phyloP scores from a whole-genome alignment of 2,329 filamentous ascomycete genomes.

The Aspergillus pseudoviridinutans region DNA sequence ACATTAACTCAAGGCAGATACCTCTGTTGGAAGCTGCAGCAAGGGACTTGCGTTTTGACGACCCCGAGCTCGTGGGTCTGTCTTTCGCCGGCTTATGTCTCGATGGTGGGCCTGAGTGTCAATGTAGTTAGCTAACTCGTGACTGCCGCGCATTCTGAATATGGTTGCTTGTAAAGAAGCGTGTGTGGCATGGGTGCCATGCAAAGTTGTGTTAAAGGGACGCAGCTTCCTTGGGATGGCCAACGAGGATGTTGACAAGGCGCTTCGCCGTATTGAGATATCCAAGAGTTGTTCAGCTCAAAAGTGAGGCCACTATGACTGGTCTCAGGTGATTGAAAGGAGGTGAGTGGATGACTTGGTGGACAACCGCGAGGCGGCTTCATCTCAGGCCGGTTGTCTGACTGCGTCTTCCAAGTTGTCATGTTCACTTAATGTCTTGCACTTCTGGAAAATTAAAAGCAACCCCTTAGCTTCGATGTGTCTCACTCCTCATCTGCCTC shows the following conservation, averaged over 20 bases:
- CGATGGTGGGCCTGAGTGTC: neutral
- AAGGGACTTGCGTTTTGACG: neutral
- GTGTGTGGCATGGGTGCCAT: neutral
- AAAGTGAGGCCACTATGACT: neutral
- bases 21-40: slow-evolving; percentile 11
- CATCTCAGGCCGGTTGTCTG: neutral
- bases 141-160: neutral
- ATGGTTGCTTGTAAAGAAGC: neutral
- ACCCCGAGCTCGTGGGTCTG: neutral
- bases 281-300: neutral
- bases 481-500: no score
- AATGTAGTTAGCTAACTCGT: neutral
- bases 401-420: no score
- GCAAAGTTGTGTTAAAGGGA: neutral
- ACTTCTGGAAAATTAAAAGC: no score
- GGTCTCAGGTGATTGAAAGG: neutral
- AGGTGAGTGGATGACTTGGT: neutral
- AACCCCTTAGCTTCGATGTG: no score
- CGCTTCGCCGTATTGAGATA: neutral
- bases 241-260: neutral
- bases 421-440: no score
- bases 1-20: neutral
- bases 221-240: neutral
- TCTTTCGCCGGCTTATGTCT: neutral
- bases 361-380: neutral